These are phyloP conservation scores for Solanum rostratum DNA, from an alignment of 257 asterid genomes.

Conservation along the genomic window DNA sequence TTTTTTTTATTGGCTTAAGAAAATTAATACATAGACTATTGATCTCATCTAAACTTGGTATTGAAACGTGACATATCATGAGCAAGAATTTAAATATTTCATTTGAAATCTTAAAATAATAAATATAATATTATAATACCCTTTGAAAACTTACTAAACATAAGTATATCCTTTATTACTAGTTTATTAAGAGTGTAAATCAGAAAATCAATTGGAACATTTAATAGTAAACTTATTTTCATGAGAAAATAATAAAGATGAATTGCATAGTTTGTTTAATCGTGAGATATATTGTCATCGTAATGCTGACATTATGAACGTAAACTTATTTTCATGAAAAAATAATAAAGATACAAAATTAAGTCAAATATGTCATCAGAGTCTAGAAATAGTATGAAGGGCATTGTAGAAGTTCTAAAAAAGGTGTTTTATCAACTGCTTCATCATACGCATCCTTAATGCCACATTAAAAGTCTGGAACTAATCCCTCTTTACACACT, in stretches of 20 bases:
- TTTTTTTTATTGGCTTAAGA: too few species aligned
- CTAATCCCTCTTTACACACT: neutral
- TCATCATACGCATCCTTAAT: neutral
- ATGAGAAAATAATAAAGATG: neutral
- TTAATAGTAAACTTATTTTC: neutral
- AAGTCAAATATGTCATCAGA: neutral
- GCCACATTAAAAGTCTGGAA: neutral
- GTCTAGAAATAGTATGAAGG: neutral
- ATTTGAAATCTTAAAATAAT: too few species aligned
- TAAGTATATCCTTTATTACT: neutral
- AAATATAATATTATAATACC: too few species aligned
- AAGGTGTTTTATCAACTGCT: neutral
- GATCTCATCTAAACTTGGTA: too few species aligned
- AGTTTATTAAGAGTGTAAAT: neutral
- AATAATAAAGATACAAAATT: neutral
- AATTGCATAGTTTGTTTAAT: neutral
- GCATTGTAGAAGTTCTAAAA: neutral
- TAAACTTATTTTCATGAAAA: neutral
- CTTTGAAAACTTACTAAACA: too few species aligned
- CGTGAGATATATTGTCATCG: too few species aligned
- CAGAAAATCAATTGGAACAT: neutral
- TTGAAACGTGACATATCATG: too few species aligned
- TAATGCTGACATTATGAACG: neutral
- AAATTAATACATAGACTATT: too few species aligned
- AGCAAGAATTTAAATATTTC: neutral